Conservation (phyloP, 2,329 filamentous ascomycete species). For the Diaporthe ampelina region DNA sequence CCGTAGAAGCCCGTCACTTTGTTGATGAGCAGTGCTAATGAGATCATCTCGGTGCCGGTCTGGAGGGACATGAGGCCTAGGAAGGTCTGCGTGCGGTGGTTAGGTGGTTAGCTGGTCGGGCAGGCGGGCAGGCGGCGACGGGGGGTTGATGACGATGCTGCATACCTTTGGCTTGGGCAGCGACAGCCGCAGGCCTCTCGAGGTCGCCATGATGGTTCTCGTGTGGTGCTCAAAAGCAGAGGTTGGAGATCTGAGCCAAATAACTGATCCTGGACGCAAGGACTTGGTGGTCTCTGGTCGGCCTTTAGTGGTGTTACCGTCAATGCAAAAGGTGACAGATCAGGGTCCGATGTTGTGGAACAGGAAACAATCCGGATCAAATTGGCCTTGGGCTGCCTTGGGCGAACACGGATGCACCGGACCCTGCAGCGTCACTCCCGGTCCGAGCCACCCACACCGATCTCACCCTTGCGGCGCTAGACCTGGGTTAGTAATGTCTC, state of each 20-base stretch:
- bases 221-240: background rate
- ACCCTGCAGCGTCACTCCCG: conserved; percentile 15
- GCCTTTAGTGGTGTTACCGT: background rate
- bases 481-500: background rate
- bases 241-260: background rate
- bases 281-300: conserved; percentile 5
- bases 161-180: conserved; percentile 41
- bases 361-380: conserved; percentile 14
- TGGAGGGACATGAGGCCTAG: conserved; percentile 88
- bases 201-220: conserved; percentile 31
- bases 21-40: conserved; percentile 87
- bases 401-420: conserved; percentile 22
- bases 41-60: conserved; percentile 88
- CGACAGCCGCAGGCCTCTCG: conserved; percentile 31
- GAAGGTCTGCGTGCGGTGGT: conserved; percentile 73
- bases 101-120: conserved; percentile 4
- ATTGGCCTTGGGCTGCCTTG: background rate
- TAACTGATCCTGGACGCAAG: conserved; percentile 2
- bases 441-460: background rate
- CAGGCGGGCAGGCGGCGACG: background rate
- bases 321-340: conserved; percentile 14
- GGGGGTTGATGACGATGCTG: background rate
- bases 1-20: conserved; percentile 94
- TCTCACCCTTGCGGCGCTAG: background rate
- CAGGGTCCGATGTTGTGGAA: conserved; percentile 10